phyloP scores from a whole-genome alignment of 306 rosid genomes.

The Sicyos edulis region DNA sequence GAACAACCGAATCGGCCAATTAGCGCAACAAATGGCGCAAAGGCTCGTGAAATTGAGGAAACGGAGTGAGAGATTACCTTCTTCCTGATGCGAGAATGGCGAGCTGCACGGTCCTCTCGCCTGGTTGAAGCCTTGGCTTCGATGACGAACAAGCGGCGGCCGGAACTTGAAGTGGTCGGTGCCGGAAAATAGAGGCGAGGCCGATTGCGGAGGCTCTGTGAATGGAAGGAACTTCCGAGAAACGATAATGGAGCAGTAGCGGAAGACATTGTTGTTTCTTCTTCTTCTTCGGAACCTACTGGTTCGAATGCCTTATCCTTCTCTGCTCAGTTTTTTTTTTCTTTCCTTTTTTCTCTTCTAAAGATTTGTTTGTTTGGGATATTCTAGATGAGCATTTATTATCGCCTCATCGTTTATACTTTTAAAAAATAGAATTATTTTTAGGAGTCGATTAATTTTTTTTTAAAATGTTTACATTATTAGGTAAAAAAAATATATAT shows the following conservation, averaged over 20 bases:
- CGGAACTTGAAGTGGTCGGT: slow-evolving; percentile 5
- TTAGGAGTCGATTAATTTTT: too few species aligned
- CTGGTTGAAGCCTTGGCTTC: slow-evolving; percentile 39
- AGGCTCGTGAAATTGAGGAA: background rate
- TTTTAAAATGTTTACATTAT: too few species aligned
- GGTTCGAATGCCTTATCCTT: too few species aligned
- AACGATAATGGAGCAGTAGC: background rate
- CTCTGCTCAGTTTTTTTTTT: too few species aligned
- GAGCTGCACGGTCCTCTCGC: slow-evolving; percentile 53
- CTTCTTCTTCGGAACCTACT: slow-evolving; percentile 1
- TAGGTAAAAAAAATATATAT: too few species aligned
- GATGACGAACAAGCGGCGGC: slow-evolving; percentile 29
- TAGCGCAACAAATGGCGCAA: background rate
- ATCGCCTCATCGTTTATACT: too few species aligned
- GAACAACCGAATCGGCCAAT: background rate
- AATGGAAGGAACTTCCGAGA: slow-evolving; percentile 4
- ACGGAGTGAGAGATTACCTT: slow-evolving; percentile 23
- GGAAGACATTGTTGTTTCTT: slow-evolving; percentile 3
- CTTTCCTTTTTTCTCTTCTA: too few species aligned
- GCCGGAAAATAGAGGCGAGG: background rate
- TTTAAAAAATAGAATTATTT: too few species aligned
- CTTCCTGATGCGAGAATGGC: slow-evolving; percentile 49
- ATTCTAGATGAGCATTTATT: too few species aligned
- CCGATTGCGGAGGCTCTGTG: background rate
- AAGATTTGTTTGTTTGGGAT: too few species aligned